Evolutionary conservation across 163 green algal genomes (phyloP).

Genomic region (Scenedesmus sp.): DNA sequence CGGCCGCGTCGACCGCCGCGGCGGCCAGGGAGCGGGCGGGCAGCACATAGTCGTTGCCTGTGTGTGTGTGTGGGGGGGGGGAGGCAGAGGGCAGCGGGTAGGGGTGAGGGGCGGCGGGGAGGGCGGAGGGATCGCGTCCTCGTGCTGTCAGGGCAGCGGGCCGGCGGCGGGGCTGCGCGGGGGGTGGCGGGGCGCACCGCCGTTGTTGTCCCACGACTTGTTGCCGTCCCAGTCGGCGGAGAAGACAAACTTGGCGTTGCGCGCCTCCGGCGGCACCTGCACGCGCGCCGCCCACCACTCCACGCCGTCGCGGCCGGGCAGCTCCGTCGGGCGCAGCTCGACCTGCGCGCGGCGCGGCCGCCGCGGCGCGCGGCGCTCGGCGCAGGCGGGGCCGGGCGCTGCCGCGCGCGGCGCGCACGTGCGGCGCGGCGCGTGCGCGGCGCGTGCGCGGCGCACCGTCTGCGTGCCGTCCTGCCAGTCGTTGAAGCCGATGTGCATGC

Average conservation of each 20-base stretch:
- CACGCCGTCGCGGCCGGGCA: neutral
- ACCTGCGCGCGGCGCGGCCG: neutral
- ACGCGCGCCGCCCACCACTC: neutral
- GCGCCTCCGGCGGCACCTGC: neutral
- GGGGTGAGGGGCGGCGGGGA: neutral
- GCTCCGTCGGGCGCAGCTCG: neutral
- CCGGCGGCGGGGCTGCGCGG: no score
- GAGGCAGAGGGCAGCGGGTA: neutral
- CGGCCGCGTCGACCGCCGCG: neutral
- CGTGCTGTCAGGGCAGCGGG: no score
- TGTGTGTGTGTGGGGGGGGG: neutral
- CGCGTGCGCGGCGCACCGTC: neutral
- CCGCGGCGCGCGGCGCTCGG: no score
- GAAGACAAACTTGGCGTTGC: neutral
- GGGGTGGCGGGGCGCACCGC: no score
- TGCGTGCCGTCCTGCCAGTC: neutral
- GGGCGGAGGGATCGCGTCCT: neutral
- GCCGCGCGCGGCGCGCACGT: no score
- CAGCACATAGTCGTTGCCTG: slow-evolving; percentile 10
- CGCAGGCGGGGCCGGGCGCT: no score
- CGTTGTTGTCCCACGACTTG: no score
- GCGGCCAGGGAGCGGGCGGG: neutral
- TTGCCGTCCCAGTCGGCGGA: no score
- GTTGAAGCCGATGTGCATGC: slow-evolving; percentile 16
- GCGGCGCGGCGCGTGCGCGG: neutral